Base-by-base conservation (phyloP, 129 eudicot species). In the Chrysanthemum makinoi region DNA sequence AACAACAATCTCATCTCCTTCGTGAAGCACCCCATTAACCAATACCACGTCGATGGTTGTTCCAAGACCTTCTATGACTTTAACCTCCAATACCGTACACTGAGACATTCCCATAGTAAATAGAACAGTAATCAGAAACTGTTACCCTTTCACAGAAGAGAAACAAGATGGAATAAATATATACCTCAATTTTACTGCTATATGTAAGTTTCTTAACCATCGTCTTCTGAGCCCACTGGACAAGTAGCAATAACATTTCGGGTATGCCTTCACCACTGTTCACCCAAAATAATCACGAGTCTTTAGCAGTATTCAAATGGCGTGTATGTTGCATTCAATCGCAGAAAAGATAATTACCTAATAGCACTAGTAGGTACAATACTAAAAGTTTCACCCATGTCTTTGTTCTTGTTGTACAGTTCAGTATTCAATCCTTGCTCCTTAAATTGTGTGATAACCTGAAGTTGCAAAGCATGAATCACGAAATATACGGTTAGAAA, bases 1-100 rank as follows among this genome's bases (percentile, higher is more conserved):
- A 70, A 94, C 96, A 72, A 94, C 96, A 65, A 94, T 89, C 75
- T 89, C 96, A 81, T 94, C 97, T 61, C 98, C 98, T 87, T 89
- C 98, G 71, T 87, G 98, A 79, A 90, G 97, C 68, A 89, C 95
- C 7, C 98, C 98, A 73, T 94, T 94, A 15, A 94, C 98, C 68
- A 94, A 82, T 39, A 94, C 93, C 64, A 94, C 98, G 76, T 94
- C 98, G 10, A 94, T 86, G 22, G 98, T 94, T 65, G 98, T 89
- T 50, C 98, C 98, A 80, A 85, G 98, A 8, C 98, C 98, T 88
- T 90, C 98, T 69, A 94, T 66, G 70, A 89, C 98, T 84, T 94
- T 94, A 74, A 94, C 98, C 87, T 94, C 98, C 89, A 94, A 82
- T n/a, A 94, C 98, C 8, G 97, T 94, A 79, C 97, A 94, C 98